Conservation (phyloP, 2,329 filamentous ascomycete genomes). For the Penicillium oxalicum region DNA sequence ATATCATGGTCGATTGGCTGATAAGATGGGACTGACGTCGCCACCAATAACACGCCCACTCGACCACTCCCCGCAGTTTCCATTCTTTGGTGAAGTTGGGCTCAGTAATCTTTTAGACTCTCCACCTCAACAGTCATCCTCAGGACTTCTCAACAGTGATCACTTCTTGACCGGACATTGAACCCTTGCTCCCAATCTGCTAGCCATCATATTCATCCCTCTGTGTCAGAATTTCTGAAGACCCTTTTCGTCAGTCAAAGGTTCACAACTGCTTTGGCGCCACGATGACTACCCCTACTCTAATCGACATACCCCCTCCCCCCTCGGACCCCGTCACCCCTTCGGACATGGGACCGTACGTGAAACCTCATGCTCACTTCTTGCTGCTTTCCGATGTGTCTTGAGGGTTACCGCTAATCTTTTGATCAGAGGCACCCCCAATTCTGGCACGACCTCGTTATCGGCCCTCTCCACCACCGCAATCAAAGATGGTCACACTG, state of each 20-base stretch:
- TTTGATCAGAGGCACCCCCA: slow-evolving; percentile 73
- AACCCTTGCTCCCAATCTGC: no score
- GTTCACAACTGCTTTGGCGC: not conserved
- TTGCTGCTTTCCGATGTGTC: slow-evolving; percentile 6
- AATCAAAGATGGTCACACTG: slow-evolving; percentile 93
- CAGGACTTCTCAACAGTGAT: not conserved
- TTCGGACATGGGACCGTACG: slow-evolving; percentile 78
- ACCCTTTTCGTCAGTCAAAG: no score
- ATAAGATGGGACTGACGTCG: slow-evolving; percentile 3
- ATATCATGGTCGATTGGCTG: not conserved
- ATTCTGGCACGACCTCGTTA: slow-evolving; percentile 84
- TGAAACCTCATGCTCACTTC: slow-evolving; percentile 14
- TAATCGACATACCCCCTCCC: slow-evolving; percentile 79
- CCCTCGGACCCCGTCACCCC: slow-evolving; percentile 79
- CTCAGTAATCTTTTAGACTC: not conserved
- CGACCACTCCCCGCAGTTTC: slow-evolving; percentile 8
- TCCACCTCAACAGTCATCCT: not conserved
- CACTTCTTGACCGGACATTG: not conserved
- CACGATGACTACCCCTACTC: slow-evolving; percentile 51
- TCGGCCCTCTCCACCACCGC: slow-evolving; percentile 88
- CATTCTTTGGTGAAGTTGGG: not conserved
- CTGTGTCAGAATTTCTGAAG: no score
- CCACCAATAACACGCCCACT: slow-evolving; percentile 6
- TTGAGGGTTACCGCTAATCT: not conserved
- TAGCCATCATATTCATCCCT: no score